phyloP scores from a whole-genome alignment of 176 grass and related monocot species.

The Canna indica region DNA sequence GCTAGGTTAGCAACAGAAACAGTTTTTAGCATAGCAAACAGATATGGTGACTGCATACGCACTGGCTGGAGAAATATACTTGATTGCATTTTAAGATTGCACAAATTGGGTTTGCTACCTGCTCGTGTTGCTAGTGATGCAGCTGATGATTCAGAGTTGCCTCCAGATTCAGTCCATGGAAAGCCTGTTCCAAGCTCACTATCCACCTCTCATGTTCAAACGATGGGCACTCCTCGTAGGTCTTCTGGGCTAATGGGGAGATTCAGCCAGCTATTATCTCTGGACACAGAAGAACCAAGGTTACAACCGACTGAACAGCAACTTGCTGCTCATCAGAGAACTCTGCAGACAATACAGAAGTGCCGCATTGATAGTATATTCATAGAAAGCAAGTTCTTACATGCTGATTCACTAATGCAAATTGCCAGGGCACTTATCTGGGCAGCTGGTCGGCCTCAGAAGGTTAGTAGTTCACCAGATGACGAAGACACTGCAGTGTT shows the following conservation, averaged over 20 bases:
- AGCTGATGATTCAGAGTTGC: conserved; percentile 46
- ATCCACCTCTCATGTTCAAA: conserved; percentile 35
- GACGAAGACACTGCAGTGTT: conserved; percentile 83
- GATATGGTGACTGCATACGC: conserved; percentile 73
- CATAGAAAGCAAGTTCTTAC: conserved; percentile 91
- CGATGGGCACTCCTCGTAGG: conserved; percentile 48
- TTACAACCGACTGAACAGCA: conserved; percentile 82
- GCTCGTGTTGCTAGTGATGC: conserved; percentile 46
- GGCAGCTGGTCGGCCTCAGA: conserved; percentile 72
- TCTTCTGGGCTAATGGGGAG: conserved; percentile 82
- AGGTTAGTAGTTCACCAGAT: conserved; percentile 54
- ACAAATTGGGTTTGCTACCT: conserved; percentile 77
- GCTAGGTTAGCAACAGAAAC: conserved; percentile 91
- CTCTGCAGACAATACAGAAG: conserved; percentile 69
- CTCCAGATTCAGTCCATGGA: conserved; percentile 40
- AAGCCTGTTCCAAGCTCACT: conserved; percentile 36
- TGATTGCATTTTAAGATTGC: conserved; percentile 77
- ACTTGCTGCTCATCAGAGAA: conserved; percentile 61
- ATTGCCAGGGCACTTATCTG: conserved; percentile 62
- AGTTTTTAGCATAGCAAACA: conserved; percentile 82
- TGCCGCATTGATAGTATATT: conserved; percentile 84
- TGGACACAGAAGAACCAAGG: conserved; percentile 72
- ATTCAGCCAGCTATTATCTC: conserved; percentile 74
- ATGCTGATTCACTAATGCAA: conserved; percentile 71
- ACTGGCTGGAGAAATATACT: conserved; percentile 84